phyloP scores from a whole-genome alignment of 2,329 filamentous ascomycete genomes.

The Endothia cerciana region DNA sequence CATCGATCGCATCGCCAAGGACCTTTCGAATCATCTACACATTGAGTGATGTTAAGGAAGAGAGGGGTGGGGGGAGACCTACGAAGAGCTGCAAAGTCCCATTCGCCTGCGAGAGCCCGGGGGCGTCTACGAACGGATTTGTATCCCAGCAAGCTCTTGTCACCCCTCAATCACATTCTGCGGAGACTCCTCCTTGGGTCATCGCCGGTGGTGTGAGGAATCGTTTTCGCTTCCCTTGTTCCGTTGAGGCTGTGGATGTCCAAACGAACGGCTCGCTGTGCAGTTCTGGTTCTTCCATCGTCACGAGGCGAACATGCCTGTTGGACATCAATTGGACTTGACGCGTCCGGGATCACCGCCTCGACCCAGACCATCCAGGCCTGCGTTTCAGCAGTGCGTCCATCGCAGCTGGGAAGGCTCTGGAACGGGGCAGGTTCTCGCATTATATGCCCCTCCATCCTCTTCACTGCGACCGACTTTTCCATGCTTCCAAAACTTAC shows the following conservation, averaged over 20 bases:
- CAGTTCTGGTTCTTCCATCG: background rate
- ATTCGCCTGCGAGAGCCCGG: background rate
- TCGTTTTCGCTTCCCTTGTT: background rate
- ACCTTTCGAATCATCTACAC: background rate
- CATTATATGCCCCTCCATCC: slow-evolving; percentile 8
- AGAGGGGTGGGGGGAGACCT: background rate
- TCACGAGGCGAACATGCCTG: background rate
- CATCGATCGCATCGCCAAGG: background rate
- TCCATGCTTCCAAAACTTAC: slow-evolving; percentile 9
- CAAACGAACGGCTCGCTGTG: background rate
- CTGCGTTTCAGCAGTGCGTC: slow-evolving; percentile 19
- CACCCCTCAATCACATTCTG: background rate
- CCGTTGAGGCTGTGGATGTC: background rate
- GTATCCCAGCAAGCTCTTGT: slow-evolving; percentile 6
- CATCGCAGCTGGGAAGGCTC: background rate
- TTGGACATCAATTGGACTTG: slow-evolving; percentile 6
- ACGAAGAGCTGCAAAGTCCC: background rate
- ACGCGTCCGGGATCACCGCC: background rate
- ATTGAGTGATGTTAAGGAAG: background rate
- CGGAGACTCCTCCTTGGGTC: background rate
- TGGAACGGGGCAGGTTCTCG: background rate
- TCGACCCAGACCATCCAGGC: slow-evolving; percentile 3
- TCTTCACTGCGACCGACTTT: slow-evolving; percentile 6
- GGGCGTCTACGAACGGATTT: background rate
- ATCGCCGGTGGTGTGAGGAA: background rate